These are phyloP conservation scores for Paramecium biaurelia DNA, from an alignment of 73 alveolate species.

Conservation along the genomic window DNA sequence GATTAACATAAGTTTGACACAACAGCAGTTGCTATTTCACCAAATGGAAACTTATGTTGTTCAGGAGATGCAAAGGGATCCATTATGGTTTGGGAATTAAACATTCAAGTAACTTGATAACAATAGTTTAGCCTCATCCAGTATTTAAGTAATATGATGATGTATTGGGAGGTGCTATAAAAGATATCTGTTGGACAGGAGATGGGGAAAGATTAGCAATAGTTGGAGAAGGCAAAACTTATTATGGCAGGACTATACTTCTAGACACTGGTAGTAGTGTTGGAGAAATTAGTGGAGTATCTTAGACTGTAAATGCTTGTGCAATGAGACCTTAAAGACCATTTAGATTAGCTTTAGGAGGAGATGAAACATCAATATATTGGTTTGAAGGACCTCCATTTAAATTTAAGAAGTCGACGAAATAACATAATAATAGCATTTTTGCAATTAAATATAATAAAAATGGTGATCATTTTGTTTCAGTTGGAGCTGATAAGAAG, in stretches of 20 bases:
- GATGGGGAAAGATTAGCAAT: constrained; percentile 57
- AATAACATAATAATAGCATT: constrained; percentile 28
- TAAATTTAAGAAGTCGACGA: constrained; percentile 52
- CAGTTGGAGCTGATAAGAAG: constrained; percentile 60
- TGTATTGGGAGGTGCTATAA: constrained; percentile 49
- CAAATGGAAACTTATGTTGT: constrained; percentile 58
- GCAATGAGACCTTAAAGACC: constrained; percentile 56
- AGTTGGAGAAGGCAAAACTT: constrained; percentile 62
- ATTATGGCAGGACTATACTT: constrained; percentile 38
- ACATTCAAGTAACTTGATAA: not conserved
- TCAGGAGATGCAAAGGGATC: constrained; percentile 54
- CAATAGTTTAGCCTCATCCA: constrained; percentile 14
- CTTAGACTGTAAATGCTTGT: constrained; percentile 39
- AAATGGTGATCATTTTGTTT: constrained; percentile 44
- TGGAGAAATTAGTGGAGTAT: constrained; percentile 56
- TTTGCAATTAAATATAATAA: not conserved
- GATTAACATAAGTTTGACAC: constrained; percentile 53
- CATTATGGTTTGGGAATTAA: constrained; percentile 20
- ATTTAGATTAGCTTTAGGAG: constrained; percentile 50
- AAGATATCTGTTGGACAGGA: constrained; percentile 62
- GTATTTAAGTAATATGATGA: constrained; percentile 9
- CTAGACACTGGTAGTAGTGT: constrained; percentile 47
- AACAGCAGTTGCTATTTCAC: constrained; percentile 59
- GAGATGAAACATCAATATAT: constrained; percentile 40
- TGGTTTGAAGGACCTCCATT: constrained; percentile 69